Evolutionary conservation across 805 yeast species (phyloP), one percentile per base, ranked within the genome.

Genomic region (Candida boleticola): DNA sequence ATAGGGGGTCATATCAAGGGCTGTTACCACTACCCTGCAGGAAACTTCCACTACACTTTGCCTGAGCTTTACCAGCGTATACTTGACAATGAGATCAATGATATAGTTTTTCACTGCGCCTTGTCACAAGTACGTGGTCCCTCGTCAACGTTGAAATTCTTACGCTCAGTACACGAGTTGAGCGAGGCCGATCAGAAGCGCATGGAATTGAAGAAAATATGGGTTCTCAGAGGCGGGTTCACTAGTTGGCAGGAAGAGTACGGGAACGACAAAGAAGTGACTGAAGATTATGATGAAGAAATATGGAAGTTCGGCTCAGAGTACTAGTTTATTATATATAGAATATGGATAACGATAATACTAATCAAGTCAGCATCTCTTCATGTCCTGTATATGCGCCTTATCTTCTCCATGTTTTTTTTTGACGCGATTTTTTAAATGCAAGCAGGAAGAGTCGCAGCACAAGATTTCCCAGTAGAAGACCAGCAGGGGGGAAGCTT

Each of bases 51-150:
- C 14, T 50, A 58, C 35, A 64, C 61, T 17, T 52, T 73, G 22
- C 70, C 69, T 2, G 67, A 64, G 5, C 68, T 76, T 30, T 51
- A 64, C 17, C 50, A 55, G n/a, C 49, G 62, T 32, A 56, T 74
- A 10, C 35, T 49, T 16, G 60, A 59, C 26, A 55, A 61, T 9
- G 58, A 60, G 3, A 55, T 62, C 5, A 65, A 71, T 33, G 80
- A 76, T 41, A 77, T 89, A 0, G 84, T 93, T 0, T 93, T 92
- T 65, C 97, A 93, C 60, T 92, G 99, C 61, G 89, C 90, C 22
- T 71, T 86, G 23, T 83, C 95, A 3, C 98, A 93, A 61, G 95
- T 84, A 45, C 70, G 99, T 40, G 98, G 98, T 0, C 98, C 98
- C 0, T 70, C 86, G 3, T 77, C 96, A 3, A 89, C 97, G 0